Evolutionary conservation across 441 rosid genomes (phyloP), one percentile per base, ranked within the genome.

Genomic region (Erysimum pusillum): DNA sequence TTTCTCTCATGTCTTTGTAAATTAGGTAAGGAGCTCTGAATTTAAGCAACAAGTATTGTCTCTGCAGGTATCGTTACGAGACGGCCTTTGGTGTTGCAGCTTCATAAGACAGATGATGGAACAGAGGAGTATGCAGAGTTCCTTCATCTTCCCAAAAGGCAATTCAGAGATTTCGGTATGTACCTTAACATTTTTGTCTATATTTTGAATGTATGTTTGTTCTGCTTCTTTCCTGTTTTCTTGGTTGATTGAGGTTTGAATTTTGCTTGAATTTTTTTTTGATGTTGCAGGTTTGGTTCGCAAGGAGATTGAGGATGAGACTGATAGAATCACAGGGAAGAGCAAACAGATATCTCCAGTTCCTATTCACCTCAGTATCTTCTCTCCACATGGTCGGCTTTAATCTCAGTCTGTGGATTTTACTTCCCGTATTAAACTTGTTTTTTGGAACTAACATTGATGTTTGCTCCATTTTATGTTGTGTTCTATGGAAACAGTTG

Each of bases 51-150:
- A 22, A 9, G n/a, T 64, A 9, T 20, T 71, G 44, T 32, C n/a
- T 72, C 7, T 66, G 64, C 8, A 93, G 97, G 98, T 41, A 91
- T 89, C 22, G 97, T 93, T 64, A 91, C 98, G 18, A 85, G 98
- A 67, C 83, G 98, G 69, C 98, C 98, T 57, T 86, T 93, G 85
- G 97, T 93, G 79, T 78, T 93, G 71, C 96, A 93, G 87, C 83
- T 93, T 70, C 90, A 90, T 77, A 90, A 89, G 79, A 82, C 87
- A 11, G 94, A 90, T 28, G 81, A 80, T 9, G 89, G 91, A 54
- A 6, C 65, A 17, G 79, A 78, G 72, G 98, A 91, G 31, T 88
- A 88, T 84, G 97, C 90, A 28, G 92, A 91, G 80, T 93, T 93
- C 78, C 92, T 90, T 62, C 97, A 93, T 72, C 75, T 87, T 51